A percentile compares a stretch with the other conserved stretches of the same genome.
phyloP scores from a whole-genome alignment of 108 stramenopile species.

The Licmophora abbreviata region DNA sequence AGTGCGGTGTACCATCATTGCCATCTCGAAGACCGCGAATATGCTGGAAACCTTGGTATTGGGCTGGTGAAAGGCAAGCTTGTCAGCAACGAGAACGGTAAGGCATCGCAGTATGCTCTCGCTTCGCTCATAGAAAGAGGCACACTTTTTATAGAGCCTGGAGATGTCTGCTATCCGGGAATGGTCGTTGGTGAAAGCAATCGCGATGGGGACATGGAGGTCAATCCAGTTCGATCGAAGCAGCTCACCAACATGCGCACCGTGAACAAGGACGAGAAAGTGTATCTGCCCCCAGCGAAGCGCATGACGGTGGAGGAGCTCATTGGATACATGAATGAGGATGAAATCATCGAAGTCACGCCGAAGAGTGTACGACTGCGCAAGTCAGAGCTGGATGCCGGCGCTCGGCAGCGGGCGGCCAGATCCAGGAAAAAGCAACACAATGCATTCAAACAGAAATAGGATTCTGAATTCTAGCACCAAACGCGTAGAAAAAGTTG shows the following conservation, averaged over 20 bases:
- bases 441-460: constrained; percentile 16
- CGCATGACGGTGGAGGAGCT: constrained; percentile 87
- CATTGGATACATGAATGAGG: constrained; percentile 90
- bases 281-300: constrained; percentile 79
- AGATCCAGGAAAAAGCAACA: constrained; percentile 63
- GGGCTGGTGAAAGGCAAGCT: constrained; percentile 85
- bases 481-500: too few species aligned
- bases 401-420: constrained; percentile 49
- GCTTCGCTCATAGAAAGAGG: constrained; percentile 72
- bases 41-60: constrained; percentile 63
- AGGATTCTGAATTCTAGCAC: too few species aligned
- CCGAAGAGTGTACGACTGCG: constrained; percentile 84
- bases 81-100: constrained; percentile 81
- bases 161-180: constrained; percentile 84
- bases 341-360: constrained; percentile 96
- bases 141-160: constrained; percentile 83
- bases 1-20: constrained; percentile 88
- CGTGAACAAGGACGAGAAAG: constrained; percentile 81
- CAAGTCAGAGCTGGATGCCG: constrained; percentile 73
- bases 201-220: constrained; percentile 62
- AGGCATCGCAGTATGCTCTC: constrained; percentile 82
- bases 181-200: constrained; percentile 94
- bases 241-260: constrained; percentile 90
- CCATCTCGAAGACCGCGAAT: constrained; percentile 80
- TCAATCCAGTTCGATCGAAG: constrained; percentile 90